Percentiles rank a stretch among this genome's conserved stretches.
Conservation (phyloP, 345 rosid genomes). For the Luvunga scandens region DNA sequence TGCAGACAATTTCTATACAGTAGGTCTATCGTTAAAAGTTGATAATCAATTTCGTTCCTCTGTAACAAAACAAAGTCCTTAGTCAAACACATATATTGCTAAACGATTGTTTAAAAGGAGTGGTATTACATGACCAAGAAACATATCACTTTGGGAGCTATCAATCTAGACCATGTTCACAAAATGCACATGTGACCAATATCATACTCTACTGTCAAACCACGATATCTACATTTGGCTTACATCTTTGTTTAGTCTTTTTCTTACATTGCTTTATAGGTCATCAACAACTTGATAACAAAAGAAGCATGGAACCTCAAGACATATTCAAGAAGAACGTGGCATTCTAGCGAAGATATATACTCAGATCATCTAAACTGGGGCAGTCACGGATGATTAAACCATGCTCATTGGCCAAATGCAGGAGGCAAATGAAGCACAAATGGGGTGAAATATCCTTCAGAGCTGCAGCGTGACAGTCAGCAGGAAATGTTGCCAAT, state of each 20-base stretch:
- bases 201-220: background rate
- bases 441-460: slow-evolving; percentile 40
- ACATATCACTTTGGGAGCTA: background rate
- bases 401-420: slow-evolving; percentile 45
- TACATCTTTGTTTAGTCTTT: background rate
- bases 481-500: slow-evolving; percentile 26
- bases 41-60: background rate
- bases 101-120: background rate
- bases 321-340: background rate
- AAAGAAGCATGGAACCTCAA: background rate
- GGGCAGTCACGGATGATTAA: slow-evolving; percentile 28
- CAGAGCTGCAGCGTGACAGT: slow-evolving; percentile 30
- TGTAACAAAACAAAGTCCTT: no score
- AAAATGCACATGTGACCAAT: background rate
- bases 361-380: slow-evolving; percentile 33
- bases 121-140: background rate
- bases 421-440: slow-evolving; percentile 41
- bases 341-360: slow-evolving; percentile 14
- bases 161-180: background rate
- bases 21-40: background rate
- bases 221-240: background rate
- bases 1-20: background rate
- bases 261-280: background rate
- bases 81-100: background rate
- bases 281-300: background rate